phyloP scores from a whole-genome alignment of 1,284 basidiomycete species.

The Puccinia sorghi region DNA sequence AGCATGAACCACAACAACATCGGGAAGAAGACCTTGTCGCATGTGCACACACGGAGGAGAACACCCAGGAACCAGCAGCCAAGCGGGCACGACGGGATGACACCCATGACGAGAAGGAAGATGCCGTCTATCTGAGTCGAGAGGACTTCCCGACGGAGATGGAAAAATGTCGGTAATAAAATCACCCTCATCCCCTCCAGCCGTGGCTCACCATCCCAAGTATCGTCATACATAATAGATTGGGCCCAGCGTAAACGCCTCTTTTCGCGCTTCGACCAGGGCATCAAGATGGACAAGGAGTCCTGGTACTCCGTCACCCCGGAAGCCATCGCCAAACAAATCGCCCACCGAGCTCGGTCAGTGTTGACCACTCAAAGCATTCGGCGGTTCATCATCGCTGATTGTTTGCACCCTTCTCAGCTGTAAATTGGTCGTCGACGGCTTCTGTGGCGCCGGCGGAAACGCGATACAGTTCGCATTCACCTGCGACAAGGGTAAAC shows the following conservation, averaged over 20 bases:
- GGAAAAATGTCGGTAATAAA: constrained; percentile 54
- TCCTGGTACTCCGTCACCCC: constrained; percentile 98
- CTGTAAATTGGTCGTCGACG: constrained; percentile 68
- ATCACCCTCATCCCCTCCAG: not conserved
- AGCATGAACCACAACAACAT: too few relatives aligned
- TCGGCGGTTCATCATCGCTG: not conserved
- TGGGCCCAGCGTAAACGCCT: constrained; percentile 77
- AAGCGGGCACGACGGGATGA: not conserved
- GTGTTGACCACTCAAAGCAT: constrained; percentile 60
- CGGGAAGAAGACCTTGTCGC: not conserved
- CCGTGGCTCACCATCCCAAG: constrained; percentile 19
- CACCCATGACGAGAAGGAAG: not conserved
- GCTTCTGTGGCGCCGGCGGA: constrained; percentile 96
- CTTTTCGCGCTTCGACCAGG: constrained; percentile 75
- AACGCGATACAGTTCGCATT: constrained; percentile 96
- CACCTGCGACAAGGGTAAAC: constrained; percentile 72
- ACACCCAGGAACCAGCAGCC: not conserved
- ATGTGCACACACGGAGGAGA: not conserved
- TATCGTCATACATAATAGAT: constrained; percentile 63
- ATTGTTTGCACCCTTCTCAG: not conserved
- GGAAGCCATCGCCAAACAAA: constrained; percentile 83
- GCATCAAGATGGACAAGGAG: constrained; percentile 64
- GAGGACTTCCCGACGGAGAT: not conserved
- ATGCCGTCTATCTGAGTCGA: not conserved
- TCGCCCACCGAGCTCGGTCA: constrained; percentile 85